A percentile compares a stretch with the other conserved stretches of the same genome.
These are phyloP conservation scores for Cladorrhinum samala DNA, from an alignment of 495 filamentous ascomycete genomes.

Conservation along the genomic window DNA sequence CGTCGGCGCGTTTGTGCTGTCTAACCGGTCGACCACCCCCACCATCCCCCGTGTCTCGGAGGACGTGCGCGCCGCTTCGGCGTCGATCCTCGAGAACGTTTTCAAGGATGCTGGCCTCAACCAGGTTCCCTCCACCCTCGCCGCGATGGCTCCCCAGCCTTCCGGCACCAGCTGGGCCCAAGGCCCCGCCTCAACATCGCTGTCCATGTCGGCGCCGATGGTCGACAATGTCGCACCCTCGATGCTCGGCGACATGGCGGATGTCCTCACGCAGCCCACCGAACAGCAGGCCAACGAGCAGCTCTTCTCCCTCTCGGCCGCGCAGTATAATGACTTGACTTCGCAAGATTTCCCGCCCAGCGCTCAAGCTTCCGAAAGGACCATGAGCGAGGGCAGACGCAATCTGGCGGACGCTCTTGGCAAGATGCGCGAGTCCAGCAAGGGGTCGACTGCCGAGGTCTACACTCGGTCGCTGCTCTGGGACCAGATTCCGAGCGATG, in stretches of 20 bases:
- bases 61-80: constrained; percentile 87
- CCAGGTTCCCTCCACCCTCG: constrained; percentile 38
- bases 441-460: constrained; percentile 70
- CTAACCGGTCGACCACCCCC: constrained; percentile 60
- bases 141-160: constrained; percentile 44
- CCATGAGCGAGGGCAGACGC: constrained; percentile 51
- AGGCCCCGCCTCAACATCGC: constrained; percentile 27
- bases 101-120: constrained; percentile 70
- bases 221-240: constrained; percentile 53
- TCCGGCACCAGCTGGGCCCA: constrained; percentile 47
- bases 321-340: constrained; percentile 85
- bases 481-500: constrained; percentile 87
- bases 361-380: constrained; percentile 38
- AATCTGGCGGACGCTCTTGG: constrained; percentile 81
- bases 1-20: constrained; percentile 93
- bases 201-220: constrained; percentile 48
- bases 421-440: constrained; percentile 63
- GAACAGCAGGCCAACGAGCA: constrained; percentile 86
- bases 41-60: constrained; percentile 83
- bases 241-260: constrained; percentile 67
- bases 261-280: constrained; percentile 66
- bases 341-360: constrained; percentile 58
- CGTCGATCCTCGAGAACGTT: constrained; percentile 80
- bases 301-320: constrained; percentile 74
- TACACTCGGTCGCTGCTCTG: constrained; percentile 91